A percentile compares a stretch with the other conserved stretches of the same genome.
These are phyloP conservation scores for Starmerella sp. DNA, from an alignment of 805 yeast species.

Conservation along the genomic window DNA sequence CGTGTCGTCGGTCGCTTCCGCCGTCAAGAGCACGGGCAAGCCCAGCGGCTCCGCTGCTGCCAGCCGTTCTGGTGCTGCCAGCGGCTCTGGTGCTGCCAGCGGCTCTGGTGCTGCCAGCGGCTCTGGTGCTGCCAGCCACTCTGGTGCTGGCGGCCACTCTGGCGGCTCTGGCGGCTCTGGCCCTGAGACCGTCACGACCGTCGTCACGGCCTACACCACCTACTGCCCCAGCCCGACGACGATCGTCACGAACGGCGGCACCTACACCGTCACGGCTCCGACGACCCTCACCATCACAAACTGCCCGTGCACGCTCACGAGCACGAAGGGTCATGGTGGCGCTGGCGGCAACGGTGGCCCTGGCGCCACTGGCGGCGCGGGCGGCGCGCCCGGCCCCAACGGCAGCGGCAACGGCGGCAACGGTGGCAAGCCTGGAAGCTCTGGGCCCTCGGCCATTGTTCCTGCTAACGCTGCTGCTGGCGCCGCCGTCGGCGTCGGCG, in stretches of 20 bases:
- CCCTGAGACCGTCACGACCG: neutral
- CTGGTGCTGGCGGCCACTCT: neutral
- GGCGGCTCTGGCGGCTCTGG: neutral
- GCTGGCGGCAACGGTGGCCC: neutral
- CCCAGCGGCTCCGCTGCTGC: neutral
- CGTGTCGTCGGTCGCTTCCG: slow-evolving; percentile 16
- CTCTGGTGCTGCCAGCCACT: neutral
- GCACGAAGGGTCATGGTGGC: neutral
- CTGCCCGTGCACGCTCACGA: slow-evolving; percentile 17
- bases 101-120: neutral
- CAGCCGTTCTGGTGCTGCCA: neutral
- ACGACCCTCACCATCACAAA: slow-evolving; percentile 16
- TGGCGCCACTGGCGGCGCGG: neutral
- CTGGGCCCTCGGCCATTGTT: neutral
- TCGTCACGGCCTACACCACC: neutral
- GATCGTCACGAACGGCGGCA: slow-evolving; percentile 3
- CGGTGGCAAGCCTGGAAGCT: neutral
- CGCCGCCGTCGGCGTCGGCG: neutral
- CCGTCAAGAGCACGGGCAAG: neutral
- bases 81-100: neutral
- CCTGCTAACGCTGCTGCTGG: slow-evolving; percentile 1
- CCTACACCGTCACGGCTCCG: slow-evolving; percentile 10
- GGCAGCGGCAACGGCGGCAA: neutral
- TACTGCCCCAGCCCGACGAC: slow-evolving; percentile 6
- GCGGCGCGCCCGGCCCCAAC: no score